These are phyloP conservation scores for Recurvomyces mirabilis DNA, from an alignment of 495 filamentous ascomycete species.

Conservation along the genomic window DNA sequence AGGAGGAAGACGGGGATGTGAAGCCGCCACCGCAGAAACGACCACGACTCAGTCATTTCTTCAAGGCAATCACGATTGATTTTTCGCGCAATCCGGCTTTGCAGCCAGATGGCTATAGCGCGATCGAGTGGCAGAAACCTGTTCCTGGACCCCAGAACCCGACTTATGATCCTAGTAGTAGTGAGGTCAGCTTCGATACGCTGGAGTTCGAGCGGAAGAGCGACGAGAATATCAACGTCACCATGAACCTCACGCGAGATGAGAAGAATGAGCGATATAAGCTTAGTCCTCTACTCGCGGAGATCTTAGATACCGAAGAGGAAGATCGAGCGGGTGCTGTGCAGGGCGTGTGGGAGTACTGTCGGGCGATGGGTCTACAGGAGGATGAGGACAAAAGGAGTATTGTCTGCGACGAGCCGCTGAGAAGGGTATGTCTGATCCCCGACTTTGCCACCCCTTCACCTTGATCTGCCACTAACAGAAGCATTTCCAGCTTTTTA, in stretches of 20 bases:
- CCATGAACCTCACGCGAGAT: conserved; percentile 74
- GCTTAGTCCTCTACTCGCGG: conserved; percentile 65
- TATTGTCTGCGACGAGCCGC: conserved; percentile 74
- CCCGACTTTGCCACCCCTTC: not conserved
- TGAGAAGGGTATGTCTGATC: conserved; percentile 49
- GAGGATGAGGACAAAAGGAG: conserved; percentile 88
- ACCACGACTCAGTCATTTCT: conserved; percentile 82
- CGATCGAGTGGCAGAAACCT: conserved; percentile 61
- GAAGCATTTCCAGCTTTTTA: conserved; percentile 60
- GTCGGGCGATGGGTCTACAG: conserved; percentile 70
- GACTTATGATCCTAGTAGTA: conserved; percentile 19
- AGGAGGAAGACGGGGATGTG: conserved; percentile 43
- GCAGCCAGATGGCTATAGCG: conserved; percentile 44
- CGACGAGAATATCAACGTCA: conserved; percentile 87
- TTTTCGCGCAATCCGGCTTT: conserved; percentile 49
- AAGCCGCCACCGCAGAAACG: conserved; percentile 29
- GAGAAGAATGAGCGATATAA: conserved; percentile 76
- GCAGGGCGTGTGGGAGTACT: conserved; percentile 91
- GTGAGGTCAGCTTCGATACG: conserved; percentile 70
- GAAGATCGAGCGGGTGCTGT: conserved; percentile 77
- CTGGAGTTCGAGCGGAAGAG: conserved; percentile 82
- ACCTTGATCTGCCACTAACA: too few relatives aligned
- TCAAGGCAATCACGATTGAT: conserved; percentile 81
- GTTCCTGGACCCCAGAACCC: conserved; percentile 35
- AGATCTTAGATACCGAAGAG: conserved; percentile 75